Base-by-base conservation (phyloP, 2,329 filamentous ascomycete species). In the Conoideocrella luteorostrata region DNA sequence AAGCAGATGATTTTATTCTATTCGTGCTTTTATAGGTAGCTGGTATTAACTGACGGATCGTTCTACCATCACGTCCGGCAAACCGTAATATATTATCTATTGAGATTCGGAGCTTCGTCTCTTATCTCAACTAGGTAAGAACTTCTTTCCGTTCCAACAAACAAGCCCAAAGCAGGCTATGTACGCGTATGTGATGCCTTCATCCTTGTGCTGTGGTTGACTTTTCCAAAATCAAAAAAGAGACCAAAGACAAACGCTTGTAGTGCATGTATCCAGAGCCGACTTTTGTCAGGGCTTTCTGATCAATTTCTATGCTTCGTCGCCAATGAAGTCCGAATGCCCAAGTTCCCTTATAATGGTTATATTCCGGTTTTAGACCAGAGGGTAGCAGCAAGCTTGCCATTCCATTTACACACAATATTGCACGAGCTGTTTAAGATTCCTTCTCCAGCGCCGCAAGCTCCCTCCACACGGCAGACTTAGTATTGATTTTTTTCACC, bases 401-500 rank as follows among this genome's bases (percentile, higher is more conserved):
- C 7, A 22, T 17, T 38, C 13, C 39, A 36, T 34, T 17, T 30
- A 29, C 34, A 46, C 18, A 30, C 11, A 22, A 26, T 17, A 13
- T 24, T 24, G 20, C 32, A 18, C 13, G 21, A 12, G 7, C 12
- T 29, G 12, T 33, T 39, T 43, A 47, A 20, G 11, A 23, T 29
- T 63, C 61, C 46, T 48, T 56, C 50, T 62, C 61, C 43, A 90
- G 62, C 7, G 64, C 69, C 37, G 85, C 78, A 47, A 98, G 70
- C 69, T 98, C 93, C 67, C 85, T 88, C 49, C 90, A 74, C 46
- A 98, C 91, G 13, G 77, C 68, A 39, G 82, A 72, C 71, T 97
- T 95, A 18, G 89, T 97, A 44, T 80, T 78, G 56, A 98, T 98
- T 78, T 98, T 98, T 76, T 95, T 94, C 67, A 98, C 82, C 70